Conservation (phyloP, 2,329 filamentous ascomycete species). For the Ceratocystiopsis sp. region DNA sequence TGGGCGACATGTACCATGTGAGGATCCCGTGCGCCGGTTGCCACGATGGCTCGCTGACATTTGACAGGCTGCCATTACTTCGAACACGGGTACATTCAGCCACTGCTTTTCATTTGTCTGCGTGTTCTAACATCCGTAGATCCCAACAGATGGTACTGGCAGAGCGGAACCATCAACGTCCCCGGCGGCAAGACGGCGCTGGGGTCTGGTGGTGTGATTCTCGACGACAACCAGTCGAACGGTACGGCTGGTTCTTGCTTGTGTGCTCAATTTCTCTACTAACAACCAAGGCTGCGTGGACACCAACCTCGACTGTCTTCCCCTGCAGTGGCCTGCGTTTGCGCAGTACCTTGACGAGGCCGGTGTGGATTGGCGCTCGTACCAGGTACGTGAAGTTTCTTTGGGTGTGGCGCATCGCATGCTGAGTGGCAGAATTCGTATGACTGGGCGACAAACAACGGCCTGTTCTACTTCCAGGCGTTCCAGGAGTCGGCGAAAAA, state of each 20-base stretch:
- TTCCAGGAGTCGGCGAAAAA: slow-evolving; percentile 26
- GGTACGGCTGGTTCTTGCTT: slow-evolving; percentile 2
- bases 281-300: slow-evolving; percentile 19
- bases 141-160: slow-evolving; percentile 25
- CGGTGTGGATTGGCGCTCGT: slow-evolving; percentile 32
- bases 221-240: slow-evolving; percentile 31
- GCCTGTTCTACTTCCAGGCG: slow-evolving; percentile 34
- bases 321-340: slow-evolving; percentile 34
- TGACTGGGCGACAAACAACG: slow-evolving; percentile 37
- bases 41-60: no score
- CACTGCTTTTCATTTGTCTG: no score
- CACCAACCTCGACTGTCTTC: slow-evolving; percentile 30
- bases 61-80: slow-evolving; percentile 22
- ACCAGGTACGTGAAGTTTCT: slow-evolving; percentile 14
- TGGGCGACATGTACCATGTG: slow-evolving; percentile 31
- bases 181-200: slow-evolving; percentile 22
- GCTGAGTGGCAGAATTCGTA: slow-evolving; percentile 13
- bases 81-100: slow-evolving; percentile 17
- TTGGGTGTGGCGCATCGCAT: no score
- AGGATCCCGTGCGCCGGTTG: no score
- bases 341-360: slow-evolving; percentile 30
- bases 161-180: slow-evolving; percentile 28
- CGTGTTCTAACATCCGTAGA: slow-evolving; percentile 11
- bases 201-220: slow-evolving; percentile 23
- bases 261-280: no score